Percentiles rank a stretch among this genome's conserved stretches.
Evolutionary conservation across 371 early-diverging fungal species (phyloP).

Genomic region (Coemansia sp.): DNA sequence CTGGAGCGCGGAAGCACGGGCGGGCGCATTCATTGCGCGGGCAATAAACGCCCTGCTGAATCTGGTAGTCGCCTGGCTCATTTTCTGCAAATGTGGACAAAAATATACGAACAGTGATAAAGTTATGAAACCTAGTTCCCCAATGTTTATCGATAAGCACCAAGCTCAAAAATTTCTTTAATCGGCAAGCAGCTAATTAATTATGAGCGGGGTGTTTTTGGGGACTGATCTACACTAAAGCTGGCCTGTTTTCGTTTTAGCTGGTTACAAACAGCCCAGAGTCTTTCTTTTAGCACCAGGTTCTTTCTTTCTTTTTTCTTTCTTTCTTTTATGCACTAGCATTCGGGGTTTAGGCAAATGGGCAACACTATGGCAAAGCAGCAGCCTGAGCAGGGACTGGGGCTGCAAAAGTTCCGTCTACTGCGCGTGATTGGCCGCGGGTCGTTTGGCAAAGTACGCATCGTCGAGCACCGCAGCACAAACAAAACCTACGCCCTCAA

Average conservation of each 20-base stretch:
- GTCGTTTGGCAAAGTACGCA: constrained; percentile 61
- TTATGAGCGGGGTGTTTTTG: too few relatives aligned
- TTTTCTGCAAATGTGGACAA: not conserved
- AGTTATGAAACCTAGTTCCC: too few relatives aligned
- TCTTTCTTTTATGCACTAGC: not conserved
- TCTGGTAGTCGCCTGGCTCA: constrained; percentile 6
- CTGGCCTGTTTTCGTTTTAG: too few relatives aligned
- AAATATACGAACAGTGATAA: too few relatives aligned
- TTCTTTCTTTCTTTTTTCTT: not conserved
- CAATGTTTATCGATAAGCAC: too few relatives aligned
- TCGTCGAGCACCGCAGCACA: constrained; percentile 81
- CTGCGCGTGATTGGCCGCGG: constrained; percentile 54
- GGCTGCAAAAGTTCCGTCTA: constrained; percentile 52
- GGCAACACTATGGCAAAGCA: constrained; percentile 43
- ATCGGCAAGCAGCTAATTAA: too few relatives aligned
- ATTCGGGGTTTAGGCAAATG: constrained; percentile 11
- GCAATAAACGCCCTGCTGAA: constrained; percentile 12
- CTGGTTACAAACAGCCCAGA: too few relatives aligned
- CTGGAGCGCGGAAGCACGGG: not conserved
- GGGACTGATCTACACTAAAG: too few relatives aligned
- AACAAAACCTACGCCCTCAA: constrained; percentile 73
- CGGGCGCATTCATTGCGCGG: not conserved
- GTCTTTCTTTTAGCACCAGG: not conserved
- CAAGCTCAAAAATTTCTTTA: too few relatives aligned
- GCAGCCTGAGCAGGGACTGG: constrained; percentile 33